Evolutionary conservation across 352 stramenopile species (phyloP).

Genomic region (Phytopythium montanum): DNA sequence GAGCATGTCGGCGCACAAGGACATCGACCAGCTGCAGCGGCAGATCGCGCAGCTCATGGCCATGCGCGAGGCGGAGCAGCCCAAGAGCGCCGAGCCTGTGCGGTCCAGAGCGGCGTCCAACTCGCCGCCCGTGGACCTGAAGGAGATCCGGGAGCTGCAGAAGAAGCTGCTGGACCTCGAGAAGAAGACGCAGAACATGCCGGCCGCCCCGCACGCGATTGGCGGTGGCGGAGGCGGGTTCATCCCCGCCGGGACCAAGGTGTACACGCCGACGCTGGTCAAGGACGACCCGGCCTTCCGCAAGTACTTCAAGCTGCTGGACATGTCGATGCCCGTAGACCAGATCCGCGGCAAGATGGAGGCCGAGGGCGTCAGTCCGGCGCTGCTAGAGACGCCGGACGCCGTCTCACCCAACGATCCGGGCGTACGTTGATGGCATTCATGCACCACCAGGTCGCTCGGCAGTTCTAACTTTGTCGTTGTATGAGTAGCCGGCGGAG

Average conservation of each 20-base stretch:
- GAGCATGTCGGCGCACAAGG: slow-evolving; percentile 33
- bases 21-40: slow-evolving; percentile 59
- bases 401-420: slow-evolving; percentile 73
- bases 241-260: slow-evolving; percentile 12
- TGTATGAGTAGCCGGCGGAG: slow-evolving; percentile 40
- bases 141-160: slow-evolving; percentile 75
- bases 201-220: slow-evolving; percentile 21
- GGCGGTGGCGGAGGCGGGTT: neutral
- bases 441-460: neutral
- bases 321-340: slow-evolving; percentile 71
- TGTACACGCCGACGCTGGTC: slow-evolving; percentile 63
- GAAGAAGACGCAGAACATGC: slow-evolving; percentile 60
- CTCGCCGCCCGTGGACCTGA: slow-evolving; percentile 43
- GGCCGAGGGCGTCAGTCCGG: slow-evolving; percentile 53
- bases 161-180: slow-evolving; percentile 73
- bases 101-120: slow-evolving; percentile 33
- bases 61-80: slow-evolving; percentile 1
- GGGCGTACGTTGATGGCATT: slow-evolving; percentile 40
- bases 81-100: neutral
- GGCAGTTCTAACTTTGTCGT: slow-evolving; percentile 3
- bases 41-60: slow-evolving; percentile 76
- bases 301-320: slow-evolving; percentile 85
- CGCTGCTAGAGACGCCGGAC: slow-evolving; percentile 65
- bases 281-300: slow-evolving; percentile 66
- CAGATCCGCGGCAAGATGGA: slow-evolving; percentile 85